These are phyloP conservation scores for Geotrichum bryndzae DNA, from an alignment of 1,139 yeast genomes.

Conservation along the genomic window DNA sequence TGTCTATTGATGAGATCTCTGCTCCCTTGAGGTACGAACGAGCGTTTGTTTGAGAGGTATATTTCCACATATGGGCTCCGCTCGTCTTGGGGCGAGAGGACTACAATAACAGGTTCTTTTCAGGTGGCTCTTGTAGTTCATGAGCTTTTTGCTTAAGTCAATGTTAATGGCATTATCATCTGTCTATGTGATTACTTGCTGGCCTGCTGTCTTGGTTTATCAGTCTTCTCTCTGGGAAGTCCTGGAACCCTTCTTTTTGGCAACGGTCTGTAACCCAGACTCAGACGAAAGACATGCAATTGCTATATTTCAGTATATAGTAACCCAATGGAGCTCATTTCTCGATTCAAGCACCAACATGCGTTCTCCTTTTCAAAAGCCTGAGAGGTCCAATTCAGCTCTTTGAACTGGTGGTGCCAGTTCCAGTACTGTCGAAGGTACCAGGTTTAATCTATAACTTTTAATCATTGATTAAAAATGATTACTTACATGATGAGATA, in stretches of 20 bases:
- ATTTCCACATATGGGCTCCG: not conserved
- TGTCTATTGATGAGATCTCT: not conserved
- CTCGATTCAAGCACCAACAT: constrained; percentile 12
- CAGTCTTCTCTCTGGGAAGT: not conserved
- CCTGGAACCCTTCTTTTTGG: constrained; percentile 9
- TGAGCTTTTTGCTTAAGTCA: not conserved
- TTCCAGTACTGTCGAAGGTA: constrained; percentile 12
- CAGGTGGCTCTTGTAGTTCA: not conserved
- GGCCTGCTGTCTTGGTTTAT: not conserved
- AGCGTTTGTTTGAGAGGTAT: not conserved
- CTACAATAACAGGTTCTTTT: not conserved
- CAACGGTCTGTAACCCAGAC: constrained; percentile 12
- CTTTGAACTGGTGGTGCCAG: not conserved
- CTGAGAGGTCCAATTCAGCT: constrained; percentile 6
- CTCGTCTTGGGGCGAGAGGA: not conserved
- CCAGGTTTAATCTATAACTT: constrained; percentile 5
- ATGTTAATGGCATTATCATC: not conserved
- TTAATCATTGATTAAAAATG: not conserved
- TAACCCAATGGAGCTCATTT: constrained; percentile 20
- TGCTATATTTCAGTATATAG: constrained; percentile 9
- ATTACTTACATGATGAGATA: constrained; percentile 14
- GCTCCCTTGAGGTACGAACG: not conserved
- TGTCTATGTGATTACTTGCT: not conserved
- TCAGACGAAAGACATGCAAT: constrained; percentile 18
- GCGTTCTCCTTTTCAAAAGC: constrained; percentile 7